phyloP scores from a whole-genome alignment of 2,329 filamentous ascomycete species.

The Fusarium beomiforme region DNA sequence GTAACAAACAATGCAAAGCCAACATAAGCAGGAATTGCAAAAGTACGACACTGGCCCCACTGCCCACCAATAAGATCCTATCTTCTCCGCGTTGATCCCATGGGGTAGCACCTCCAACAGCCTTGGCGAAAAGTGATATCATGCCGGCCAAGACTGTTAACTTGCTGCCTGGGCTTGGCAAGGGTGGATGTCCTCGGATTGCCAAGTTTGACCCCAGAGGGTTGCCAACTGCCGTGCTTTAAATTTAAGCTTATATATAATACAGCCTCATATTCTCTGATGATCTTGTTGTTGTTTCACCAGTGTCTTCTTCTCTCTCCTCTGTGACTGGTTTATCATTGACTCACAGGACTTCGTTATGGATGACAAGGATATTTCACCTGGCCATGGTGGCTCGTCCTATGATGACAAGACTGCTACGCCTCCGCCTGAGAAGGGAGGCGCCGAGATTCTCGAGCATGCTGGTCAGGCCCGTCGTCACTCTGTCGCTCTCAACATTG shows the following conservation, averaged over 20 bases:
- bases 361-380: conserved; percentile 22
- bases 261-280: not conserved
- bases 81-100: conserved; percentile 22
- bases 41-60: not conserved
- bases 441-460: conserved; percentile 14
- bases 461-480: conserved; percentile 2
- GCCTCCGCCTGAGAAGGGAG: conserved; percentile 6
- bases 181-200: conserved; percentile 8
- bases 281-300: not conserved
- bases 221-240: conserved; percentile 14
- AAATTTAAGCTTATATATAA: conserved; percentile 33
- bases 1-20: not conserved
- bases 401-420: conserved; percentile 10
- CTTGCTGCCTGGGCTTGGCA: conserved; percentile 30
- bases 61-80: not conserved
- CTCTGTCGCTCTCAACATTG: conserved; percentile 9
- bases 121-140: conserved; percentile 14
- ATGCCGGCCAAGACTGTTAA: conserved; percentile 28
- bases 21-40: not conserved
- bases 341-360: not conserved
- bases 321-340: too few relatives aligned
- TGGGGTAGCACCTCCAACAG: conserved; percentile 13
- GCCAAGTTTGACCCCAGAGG: conserved; percentile 15
- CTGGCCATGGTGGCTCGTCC: not conserved
- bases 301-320: not conserved